phyloP scores from a whole-genome alignment of 225 moss, liverwort and hornwort species.

The Takakia lepidozioides region DNA sequence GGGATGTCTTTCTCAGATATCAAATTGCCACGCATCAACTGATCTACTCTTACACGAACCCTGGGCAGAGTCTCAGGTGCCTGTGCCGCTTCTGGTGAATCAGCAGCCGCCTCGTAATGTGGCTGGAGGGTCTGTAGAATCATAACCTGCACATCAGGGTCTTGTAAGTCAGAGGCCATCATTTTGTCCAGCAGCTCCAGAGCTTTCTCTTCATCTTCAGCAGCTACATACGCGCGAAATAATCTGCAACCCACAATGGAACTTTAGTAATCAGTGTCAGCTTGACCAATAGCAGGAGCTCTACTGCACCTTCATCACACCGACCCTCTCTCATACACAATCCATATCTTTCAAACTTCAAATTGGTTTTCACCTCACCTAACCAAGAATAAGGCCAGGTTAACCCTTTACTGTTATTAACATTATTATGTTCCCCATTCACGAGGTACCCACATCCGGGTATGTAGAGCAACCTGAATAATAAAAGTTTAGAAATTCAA shows the following conservation, averaged over 20 bases:
- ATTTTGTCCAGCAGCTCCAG: constrained; percentile 37
- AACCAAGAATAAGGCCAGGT: no score
- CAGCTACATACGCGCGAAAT: constrained; percentile 66
- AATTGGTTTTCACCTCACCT: no score
- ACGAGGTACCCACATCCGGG: no score
- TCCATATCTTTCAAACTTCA: no score
- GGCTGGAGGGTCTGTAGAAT: constrained; percentile 51
- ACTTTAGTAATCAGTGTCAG: no score
- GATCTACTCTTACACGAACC: constrained; percentile 31
- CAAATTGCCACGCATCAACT: constrained; percentile 24
- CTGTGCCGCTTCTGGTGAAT: constrained; percentile 36
- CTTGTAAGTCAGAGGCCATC: constrained; percentile 33
- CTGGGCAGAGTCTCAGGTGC: constrained; percentile 35
- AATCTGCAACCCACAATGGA: constrained; percentile 45
- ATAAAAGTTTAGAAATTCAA: no score
- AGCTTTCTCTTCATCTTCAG: constrained; percentile 53
- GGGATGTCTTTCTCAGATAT: constrained; percentile 36
- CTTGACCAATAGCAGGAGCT: no score
- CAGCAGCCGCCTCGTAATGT: constrained; percentile 57
- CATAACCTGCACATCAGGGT: constrained; percentile 43
- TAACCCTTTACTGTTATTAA: no score
- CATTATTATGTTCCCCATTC: no score
- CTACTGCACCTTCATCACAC: no score
- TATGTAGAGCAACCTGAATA: no score
- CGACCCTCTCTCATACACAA: no score